Conservation (phyloP, 2,329 filamentous ascomycete genomes). For the Aspergillus jensenii region DNA sequence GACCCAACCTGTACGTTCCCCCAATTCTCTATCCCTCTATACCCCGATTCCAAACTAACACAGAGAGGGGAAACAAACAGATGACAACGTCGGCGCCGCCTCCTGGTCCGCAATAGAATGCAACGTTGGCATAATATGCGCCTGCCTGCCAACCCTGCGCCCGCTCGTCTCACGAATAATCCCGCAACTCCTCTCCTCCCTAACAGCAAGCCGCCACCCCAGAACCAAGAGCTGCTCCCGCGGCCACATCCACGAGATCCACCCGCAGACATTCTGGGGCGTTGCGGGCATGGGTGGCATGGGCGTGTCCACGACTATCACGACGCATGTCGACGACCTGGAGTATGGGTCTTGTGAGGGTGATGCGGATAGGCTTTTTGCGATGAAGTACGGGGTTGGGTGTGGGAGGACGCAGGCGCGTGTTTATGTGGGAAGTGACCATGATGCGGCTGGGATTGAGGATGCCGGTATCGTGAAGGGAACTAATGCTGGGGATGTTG, state of each 20-base stretch:
- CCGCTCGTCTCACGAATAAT: constrained; percentile 33
- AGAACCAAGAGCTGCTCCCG: constrained; percentile 14
- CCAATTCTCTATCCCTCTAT: neutral
- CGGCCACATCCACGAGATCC: constrained; percentile 13
- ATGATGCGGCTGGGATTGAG: neutral
- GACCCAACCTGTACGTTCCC: constrained; percentile 35
- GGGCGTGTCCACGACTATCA: constrained; percentile 25
- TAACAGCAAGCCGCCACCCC: constrained; percentile 19
- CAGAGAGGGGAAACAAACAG: constrained; percentile 12
- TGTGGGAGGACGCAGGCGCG: neutral
- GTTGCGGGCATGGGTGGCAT: constrained; percentile 13
- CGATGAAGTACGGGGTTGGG: constrained; percentile 12
- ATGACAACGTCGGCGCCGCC: constrained; percentile 36
- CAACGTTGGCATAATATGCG: constrained; percentile 43
- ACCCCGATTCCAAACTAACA: constrained; percentile 7
- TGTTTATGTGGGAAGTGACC: neutral
- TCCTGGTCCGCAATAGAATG: constrained; percentile 42
- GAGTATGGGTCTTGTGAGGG: constrained; percentile 24
- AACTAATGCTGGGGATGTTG: neutral
- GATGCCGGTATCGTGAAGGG: neutral
- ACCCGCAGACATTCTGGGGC: constrained; percentile 26
- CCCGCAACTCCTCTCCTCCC: constrained; percentile 29
- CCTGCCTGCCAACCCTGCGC: constrained; percentile 41
- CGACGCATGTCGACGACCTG: constrained; percentile 26
- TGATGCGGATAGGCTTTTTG: constrained; percentile 25